Evolutionary conservation across 306 rosid genomes (phyloP).

Genomic region (Arachis hypogaea): DNA sequence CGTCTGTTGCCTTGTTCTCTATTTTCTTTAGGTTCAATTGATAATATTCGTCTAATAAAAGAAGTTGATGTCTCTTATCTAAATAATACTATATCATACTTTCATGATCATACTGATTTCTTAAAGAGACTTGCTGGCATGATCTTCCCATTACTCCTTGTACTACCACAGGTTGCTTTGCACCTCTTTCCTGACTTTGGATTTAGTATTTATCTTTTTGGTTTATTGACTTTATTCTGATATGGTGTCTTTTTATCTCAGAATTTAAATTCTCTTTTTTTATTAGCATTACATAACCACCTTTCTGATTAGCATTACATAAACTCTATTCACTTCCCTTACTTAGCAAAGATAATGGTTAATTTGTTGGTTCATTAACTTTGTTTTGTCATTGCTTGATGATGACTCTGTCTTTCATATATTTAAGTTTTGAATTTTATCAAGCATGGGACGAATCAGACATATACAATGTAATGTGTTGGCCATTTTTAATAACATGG

Average conservation of each 20-base stretch:
- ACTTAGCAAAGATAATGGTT: too few relatives aligned
- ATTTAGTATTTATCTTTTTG: slow-evolving; percentile 8
- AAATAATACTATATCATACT: slow-evolving; percentile 51
- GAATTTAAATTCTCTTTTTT: slow-evolving; percentile 26
- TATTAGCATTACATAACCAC: slow-evolving; percentile 16
- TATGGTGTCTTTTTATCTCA: background rate
- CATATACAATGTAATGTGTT: too few relatives aligned
- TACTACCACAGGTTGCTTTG: slow-evolving; percentile 72
- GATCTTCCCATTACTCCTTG: slow-evolving; percentile 77
- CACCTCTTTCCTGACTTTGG: slow-evolving; percentile 15
- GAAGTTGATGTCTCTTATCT: slow-evolving; percentile 72
- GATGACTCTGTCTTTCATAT: too few relatives aligned
- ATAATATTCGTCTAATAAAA: slow-evolving; percentile 50
- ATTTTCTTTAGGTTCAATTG: slow-evolving; percentile 63
- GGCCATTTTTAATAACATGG: too few relatives aligned
- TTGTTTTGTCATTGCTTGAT: too few relatives aligned
- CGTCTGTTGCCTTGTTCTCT: slow-evolving; percentile 28
- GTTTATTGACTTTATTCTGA: background rate
- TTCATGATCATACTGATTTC: slow-evolving; percentile 42
- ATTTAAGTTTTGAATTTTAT: too few relatives aligned
- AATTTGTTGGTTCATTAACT: too few relatives aligned
- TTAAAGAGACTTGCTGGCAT: slow-evolving; percentile 55
- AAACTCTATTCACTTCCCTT: too few relatives aligned
- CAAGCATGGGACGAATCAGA: too few relatives aligned
- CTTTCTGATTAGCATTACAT: background rate